These are phyloP conservation scores for Ascoidea tarda DNA, from an alignment of 805 yeast species.

Conservation along the genomic window DNA sequence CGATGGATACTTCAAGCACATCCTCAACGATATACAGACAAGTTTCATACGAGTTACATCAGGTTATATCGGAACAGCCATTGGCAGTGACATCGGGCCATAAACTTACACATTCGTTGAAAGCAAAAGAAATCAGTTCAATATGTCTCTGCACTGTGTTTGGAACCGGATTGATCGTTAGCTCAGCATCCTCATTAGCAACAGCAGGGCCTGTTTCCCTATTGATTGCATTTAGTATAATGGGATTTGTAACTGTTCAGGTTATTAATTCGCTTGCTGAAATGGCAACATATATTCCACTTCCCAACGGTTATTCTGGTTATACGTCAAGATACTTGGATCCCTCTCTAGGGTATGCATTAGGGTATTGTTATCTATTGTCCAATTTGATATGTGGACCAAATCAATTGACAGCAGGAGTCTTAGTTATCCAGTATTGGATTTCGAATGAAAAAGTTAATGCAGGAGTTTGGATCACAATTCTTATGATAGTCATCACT, in stretches of 20 bases:
- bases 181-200: constrained; percentile 32
- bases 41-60: not conserved
- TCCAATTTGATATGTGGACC: constrained; percentile 40
- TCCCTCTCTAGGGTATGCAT: constrained; percentile 47
- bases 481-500: constrained; percentile 32
- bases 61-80: not conserved
- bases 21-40: not conserved
- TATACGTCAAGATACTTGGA: constrained; percentile 47
- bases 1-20: not conserved
- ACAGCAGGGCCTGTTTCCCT: constrained; percentile 60
- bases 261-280: constrained; percentile 37
- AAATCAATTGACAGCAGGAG: constrained; percentile 36
- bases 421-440: constrained; percentile 41
- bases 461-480: constrained; percentile 36
- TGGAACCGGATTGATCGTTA: constrained; percentile 65
- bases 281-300: constrained; percentile 66
- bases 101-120: not conserved
- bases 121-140: constrained; percentile 3
- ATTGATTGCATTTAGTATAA: constrained; percentile 36
- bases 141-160: constrained; percentile 15
- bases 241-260: constrained; percentile 5
- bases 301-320: constrained; percentile 52
- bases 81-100: not conserved
- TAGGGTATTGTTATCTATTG: constrained; percentile 42
- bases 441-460: constrained; percentile 22